Percentiles rank a stretch among this genome's conserved stretches.
Evolutionary conservation across 768 basidiomycete genomes (phyloP).

Genomic region (Lactarius hatsudake): DNA sequence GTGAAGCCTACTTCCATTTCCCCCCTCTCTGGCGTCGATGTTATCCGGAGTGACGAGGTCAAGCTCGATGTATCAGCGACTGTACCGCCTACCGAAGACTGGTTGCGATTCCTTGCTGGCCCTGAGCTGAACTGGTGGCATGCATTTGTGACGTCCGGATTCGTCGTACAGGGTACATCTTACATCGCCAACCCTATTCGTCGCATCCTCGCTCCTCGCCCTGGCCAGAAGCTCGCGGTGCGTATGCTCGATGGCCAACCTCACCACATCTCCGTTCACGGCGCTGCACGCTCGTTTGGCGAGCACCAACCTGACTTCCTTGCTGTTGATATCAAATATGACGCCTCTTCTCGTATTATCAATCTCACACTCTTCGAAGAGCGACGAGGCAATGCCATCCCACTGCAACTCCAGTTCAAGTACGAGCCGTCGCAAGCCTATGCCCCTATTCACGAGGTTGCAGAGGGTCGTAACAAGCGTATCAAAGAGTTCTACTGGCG

Average conservation of each 20-base stretch:
- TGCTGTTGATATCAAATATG: constrained; percentile 70
- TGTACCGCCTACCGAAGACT: constrained; percentile 61
- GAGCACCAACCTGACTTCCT: constrained; percentile 74
- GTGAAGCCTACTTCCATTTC: constrained; percentile 43
- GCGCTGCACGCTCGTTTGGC: constrained; percentile 78
- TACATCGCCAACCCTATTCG: constrained; percentile 89
- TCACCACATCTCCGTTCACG: constrained; percentile 63
- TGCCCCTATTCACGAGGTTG: constrained; percentile 90
- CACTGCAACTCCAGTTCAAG: constrained; percentile 75
- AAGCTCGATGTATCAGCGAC: constrained; percentile 49
- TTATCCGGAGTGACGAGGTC: constrained; percentile 42
- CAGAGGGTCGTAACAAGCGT: constrained; percentile 75
- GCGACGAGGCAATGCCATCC: constrained; percentile 69
- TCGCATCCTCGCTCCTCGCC: constrained; percentile 80
- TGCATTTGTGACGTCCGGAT: constrained; percentile 77
- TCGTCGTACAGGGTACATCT: constrained; percentile 80
- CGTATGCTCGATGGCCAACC: constrained; percentile 43
- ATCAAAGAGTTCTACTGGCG: constrained; percentile 99
- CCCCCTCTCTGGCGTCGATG: constrained; percentile 42
- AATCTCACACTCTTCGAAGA: constrained; percentile 80
- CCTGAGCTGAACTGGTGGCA: constrained; percentile 80
- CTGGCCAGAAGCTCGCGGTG: constrained; percentile 74
- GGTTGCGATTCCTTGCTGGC: constrained; percentile 86
- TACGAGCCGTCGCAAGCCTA: constrained; percentile 88
- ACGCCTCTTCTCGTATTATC: constrained; percentile 53